Base-by-base conservation (phyloP, 2,329 filamentous ascomycete genomes). In the Penicillium concentricum region DNA sequence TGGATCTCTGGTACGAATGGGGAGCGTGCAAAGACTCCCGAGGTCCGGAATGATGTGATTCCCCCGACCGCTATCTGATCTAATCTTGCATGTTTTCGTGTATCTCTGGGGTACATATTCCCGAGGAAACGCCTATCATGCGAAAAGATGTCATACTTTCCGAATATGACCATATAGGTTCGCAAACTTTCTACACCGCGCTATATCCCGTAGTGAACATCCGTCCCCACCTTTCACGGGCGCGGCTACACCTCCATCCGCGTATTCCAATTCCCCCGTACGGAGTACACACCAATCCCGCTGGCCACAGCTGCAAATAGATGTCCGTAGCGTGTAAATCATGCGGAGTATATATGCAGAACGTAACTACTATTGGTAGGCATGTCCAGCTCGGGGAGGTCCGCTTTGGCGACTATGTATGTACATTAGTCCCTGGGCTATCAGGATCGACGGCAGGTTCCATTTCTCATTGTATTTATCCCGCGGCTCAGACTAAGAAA, bases 401-500 rank as follows among this genome's bases (percentile, higher is more conserved):
- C 12, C 20, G 16, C 18, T 6, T 10, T 26, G n/a, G 12, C 35
- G 24, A 35, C 32, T 35, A 8, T 3, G 10, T 32, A 32, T 13
- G n/a, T 42, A 3, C n/a, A 12, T 45, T 51, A 24, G 30, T 50
- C 30, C 34, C 12, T 41, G 34, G 32, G 35, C 42, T 56, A 61
- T 63, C 58, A 43, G 37, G 61, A 59, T 61, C 58, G 52, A 60
- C 60, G 50, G 28, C 44, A 20, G 45, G 38, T 41, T 42, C 57
- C 56, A 61, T 49, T 50, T 48, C 47, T 56, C 55, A 61, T 61
- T 35, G 39, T 22, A 32, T 32, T 34, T 20, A 50, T 30, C 48
- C 46, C 46, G 56, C 55, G 51, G 54, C 54, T 58, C 38, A 47
- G 46, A 51, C 54, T 58, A 57, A 56, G 54, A 48, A 61, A 65